A percentile compares a stretch with the other conserved stretches of the same genome.
These are phyloP conservation scores for Ceratobasidium papillatum DNA, from an alignment of 1,284 basidiomycete genomes.

Conservation along the genomic window DNA sequence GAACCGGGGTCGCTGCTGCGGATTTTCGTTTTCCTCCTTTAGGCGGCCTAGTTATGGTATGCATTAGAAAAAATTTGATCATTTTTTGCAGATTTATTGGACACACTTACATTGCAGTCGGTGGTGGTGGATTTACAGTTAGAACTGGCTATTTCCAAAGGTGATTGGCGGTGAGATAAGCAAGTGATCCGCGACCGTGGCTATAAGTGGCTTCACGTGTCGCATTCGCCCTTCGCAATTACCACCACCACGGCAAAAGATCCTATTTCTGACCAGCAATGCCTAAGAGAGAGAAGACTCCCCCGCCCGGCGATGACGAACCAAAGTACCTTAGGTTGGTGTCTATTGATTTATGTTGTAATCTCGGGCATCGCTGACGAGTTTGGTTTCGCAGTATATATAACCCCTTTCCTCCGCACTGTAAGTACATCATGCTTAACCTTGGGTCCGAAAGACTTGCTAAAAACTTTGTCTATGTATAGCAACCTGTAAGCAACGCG, in stretches of 20 bases:
- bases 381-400: constrained; percentile 2
- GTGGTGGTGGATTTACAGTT: not conserved
- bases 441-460: not conserved
- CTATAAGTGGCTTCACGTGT: constrained; percentile 22
- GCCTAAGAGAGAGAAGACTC: constrained; percentile 38
- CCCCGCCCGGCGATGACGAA: constrained; percentile 21
- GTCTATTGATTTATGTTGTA: not conserved
- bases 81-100: not conserved
- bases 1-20: constrained; percentile 26
- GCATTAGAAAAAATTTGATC: not conserved
- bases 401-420: constrained; percentile 18
- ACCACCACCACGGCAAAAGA: not conserved
- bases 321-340: constrained; percentile 28
- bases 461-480: not conserved
- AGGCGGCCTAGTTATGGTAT: not conserved
- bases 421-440: not conserved
- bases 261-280: not conserved
- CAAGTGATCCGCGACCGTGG: constrained; percentile 1
- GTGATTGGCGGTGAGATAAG: not conserved
- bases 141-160: constrained; percentile 7
- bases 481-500: constrained; percentile 15
- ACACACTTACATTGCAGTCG: not conserved
- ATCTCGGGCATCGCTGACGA: not conserved
- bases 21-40: constrained; percentile 51
- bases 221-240: constrained; percentile 5